Percentiles rank a stretch among this genome's conserved stretches.
phyloP scores from a whole-genome alignment of 2,329 filamentous ascomycete species.

The Aspergillus tamarii region DNA sequence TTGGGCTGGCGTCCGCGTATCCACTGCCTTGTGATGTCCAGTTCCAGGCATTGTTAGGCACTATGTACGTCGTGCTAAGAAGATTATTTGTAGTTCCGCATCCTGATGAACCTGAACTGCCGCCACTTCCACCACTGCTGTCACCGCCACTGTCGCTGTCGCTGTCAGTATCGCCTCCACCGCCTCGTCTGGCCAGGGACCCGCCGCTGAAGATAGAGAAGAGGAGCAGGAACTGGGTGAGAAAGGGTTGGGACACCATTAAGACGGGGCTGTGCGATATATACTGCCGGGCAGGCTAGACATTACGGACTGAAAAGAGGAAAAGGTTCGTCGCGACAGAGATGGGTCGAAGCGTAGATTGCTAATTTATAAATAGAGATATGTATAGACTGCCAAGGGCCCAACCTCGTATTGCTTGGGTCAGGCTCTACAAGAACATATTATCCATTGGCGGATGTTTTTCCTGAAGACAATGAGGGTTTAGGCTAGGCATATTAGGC shows the following conservation, averaged over 20 bases:
- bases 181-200: not conserved
- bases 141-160: not conserved
- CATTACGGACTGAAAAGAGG: not conserved
- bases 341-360: not conserved
- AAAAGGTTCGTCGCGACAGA: not conserved
- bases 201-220: not conserved
- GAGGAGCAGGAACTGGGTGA: not conserved
- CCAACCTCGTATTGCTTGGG: not conserved
- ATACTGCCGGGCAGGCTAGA: not conserved
- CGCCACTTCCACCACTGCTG: too few species aligned
- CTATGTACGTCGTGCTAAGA: not conserved
- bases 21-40: slow-evolving; percentile 3
- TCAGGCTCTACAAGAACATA: not conserved
- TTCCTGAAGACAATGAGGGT: not conserved
- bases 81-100: not conserved
- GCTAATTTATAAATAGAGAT: not conserved
- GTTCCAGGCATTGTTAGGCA: not conserved
- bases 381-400: not conserved
- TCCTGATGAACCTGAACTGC: not conserved
- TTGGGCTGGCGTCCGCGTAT: not conserved
- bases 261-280: not conserved
- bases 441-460: not conserved
- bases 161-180: not conserved
- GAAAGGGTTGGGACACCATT: not conserved
- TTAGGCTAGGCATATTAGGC: not conserved